phyloP scores from a whole-genome alignment of 2,329 filamentous ascomycete species.

The Beauveria brongniartii region DNA sequence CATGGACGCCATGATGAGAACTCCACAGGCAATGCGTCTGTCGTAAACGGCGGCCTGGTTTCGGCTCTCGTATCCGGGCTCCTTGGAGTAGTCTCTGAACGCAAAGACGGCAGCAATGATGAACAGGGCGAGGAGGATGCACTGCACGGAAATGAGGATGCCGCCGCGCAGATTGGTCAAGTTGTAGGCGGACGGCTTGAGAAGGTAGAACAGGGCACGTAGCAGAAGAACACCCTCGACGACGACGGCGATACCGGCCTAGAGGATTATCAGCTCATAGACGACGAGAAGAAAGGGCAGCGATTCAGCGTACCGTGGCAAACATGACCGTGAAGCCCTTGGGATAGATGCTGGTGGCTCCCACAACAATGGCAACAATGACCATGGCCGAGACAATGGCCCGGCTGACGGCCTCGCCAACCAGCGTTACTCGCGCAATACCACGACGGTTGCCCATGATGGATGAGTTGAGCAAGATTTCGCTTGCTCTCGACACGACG shows the following conservation, averaged over 20 bases:
- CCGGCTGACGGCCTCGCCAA: slow-evolving; percentile 4
- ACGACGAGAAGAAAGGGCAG: neutral
- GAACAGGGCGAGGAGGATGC: slow-evolving; percentile 4
- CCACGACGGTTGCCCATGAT: slow-evolving; percentile 8
- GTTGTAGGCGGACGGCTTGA: slow-evolving; percentile 10
- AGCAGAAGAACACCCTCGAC: neutral
- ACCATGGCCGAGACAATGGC: slow-evolving; percentile 7
- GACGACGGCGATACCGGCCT: slow-evolving; percentile 4
- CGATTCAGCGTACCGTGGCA: neutral
- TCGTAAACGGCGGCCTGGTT: slow-evolving; percentile 7
- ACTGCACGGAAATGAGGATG: neutral
- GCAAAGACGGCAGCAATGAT: slow-evolving; percentile 8
- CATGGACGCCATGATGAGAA: slow-evolving; percentile 11
- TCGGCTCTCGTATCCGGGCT: slow-evolving; percentile 5
- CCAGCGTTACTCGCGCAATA: slow-evolving; percentile 5
- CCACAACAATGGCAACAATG: slow-evolving; percentile 6
- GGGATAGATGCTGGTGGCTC: slow-evolving; percentile 8
- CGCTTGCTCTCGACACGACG: neutral
- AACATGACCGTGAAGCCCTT: slow-evolving; percentile 10
- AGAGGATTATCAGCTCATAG: neutral
- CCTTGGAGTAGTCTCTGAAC: slow-evolving; percentile 9
- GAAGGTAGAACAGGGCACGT: slow-evolving; percentile 3
- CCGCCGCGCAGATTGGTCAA: slow-evolving; percentile 6
- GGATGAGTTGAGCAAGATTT: neutral
- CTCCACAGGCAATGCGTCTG: slow-evolving; percentile 4